Evolutionary conservation across 2,329 filamentous ascomycete genomes (phyloP), one percentile per base, ranked within the genome.

Genomic region (Trichophyton rubrum): DNA sequence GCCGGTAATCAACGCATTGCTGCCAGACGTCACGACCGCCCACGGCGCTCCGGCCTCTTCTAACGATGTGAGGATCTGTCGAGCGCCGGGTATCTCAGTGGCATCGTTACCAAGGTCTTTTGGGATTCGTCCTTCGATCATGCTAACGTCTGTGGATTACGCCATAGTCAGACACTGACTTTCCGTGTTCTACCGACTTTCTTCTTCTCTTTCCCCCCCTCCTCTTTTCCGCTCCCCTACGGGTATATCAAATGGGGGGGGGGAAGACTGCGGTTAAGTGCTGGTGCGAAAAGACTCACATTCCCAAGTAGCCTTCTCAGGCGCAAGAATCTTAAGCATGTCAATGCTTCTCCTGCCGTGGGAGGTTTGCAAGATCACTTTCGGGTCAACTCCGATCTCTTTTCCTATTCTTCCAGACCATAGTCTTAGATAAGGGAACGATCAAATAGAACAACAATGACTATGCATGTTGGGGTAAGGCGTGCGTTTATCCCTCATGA

Each of bases 301-400:
- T 65, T 96, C 90, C 90, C 88, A 92, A 67, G 87, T 96, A 47
- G 93, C 93, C 71, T 90, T 89, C 67, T 88, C 85, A 15, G 90
- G 88, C 64, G 89, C 86, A 62, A 96, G 82, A 30, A 91, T 78
- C 71, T 83, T 83, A 62, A 99, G 80, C 2, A 88, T 85, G 68
- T 99, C 93, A 68, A 97, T 96, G 66, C 85, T 90, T 62, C 93
- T 80, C 62, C 92, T 84, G 63, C 93, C 93, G 74, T 99, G 93
- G 3, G 90, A 96, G 8, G 90, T 95, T 68, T 89, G 82, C 27
- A 97, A 81, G 67, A 99, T 97, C 53, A 87, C 82, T 56, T 86
- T 80, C n/a, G 89, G 88, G 65, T 89, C 84, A 22, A 96, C 86
- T 24, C 89, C 89, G 68, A 97, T 86, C 71, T 96, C 89, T 8